Percentiles rank a stretch among this genome's conserved stretches.
These are phyloP conservation scores for Didymella sp. DNA, from an alignment of 2,329 filamentous ascomycete genomes.

Conservation along the genomic window DNA sequence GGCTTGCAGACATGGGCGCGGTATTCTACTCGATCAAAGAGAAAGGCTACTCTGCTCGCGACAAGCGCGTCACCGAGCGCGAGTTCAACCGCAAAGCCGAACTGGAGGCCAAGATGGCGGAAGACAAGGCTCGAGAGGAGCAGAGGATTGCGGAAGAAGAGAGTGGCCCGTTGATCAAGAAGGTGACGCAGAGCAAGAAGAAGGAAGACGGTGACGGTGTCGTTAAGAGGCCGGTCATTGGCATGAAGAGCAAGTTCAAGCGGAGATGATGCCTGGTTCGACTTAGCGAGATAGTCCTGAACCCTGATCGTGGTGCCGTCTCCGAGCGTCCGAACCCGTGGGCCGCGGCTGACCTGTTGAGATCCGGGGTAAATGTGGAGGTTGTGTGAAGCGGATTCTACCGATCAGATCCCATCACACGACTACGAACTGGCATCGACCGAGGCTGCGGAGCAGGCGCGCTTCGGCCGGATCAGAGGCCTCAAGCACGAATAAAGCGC, in stretches of 20 bases:
- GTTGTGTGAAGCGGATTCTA: background rate
- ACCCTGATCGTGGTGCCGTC: background rate
- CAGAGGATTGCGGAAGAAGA: conserved; percentile 54
- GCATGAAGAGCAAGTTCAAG: conserved; percentile 36
- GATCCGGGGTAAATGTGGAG: conserved; percentile 1
- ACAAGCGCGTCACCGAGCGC: conserved; percentile 85
- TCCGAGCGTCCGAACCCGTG: background rate
- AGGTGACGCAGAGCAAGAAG: conserved; percentile 30
- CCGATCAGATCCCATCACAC: background rate
- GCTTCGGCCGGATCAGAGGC: no score
- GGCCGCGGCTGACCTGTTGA: conserved; percentile 1
- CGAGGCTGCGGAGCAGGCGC: no score
- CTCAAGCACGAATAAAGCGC: no score
- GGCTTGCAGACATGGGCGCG: conserved; percentile 93
- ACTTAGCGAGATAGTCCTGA: background rate
- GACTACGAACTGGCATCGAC: background rate
- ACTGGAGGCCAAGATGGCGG: conserved; percentile 89
- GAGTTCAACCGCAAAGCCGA: conserved; percentile 95
- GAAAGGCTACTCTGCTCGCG: conserved; percentile 89
- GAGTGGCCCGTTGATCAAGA: conserved; percentile 38
- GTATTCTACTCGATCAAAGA: conserved; percentile 98
- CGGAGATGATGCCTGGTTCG: conserved; percentile 9
- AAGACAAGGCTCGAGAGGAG: conserved; percentile 76
- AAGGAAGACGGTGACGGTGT: conserved; percentile 46
- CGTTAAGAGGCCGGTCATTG: conserved; percentile 51